Base-by-base conservation (phyloP, 2,329 filamentous ascomycete species). In the Beauveria scarabaeidicola region DNA sequence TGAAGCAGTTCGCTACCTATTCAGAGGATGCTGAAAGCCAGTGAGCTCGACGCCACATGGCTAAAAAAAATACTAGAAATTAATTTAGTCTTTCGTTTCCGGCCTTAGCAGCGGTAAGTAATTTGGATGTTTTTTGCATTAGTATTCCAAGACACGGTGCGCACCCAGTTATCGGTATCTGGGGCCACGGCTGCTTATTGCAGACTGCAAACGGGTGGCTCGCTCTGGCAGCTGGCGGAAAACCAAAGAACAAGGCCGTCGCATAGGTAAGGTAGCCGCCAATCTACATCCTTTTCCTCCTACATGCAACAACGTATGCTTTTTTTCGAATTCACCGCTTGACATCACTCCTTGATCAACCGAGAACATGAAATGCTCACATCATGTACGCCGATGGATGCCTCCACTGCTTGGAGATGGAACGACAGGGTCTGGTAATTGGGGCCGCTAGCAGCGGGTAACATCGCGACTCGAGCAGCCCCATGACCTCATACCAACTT, bases 401-500 rank as follows among this genome's bases (percentile, higher is more conserved):
- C 32, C 32, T 41, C 44, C 32, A n/a, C 29, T 9, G 27, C 11
- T 7, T 48, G 15, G 3, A 29, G 29, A 58, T 43, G 47, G n/a
- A 17, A 29, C 29, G n/a, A 13, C 8, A 6, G 25, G 25, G 36
- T 32, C 46, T 25, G 9, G 46, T 38, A 36, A 52, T 57, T 50
- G 47, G 47, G 13, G 55, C 55, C 55, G 25, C 55, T 58, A 58
- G 55, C 46, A 58, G 46, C 55, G 55, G 55, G 55, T 58, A 58
- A 27, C 25, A 23, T 23, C 46, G 36, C 43, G 44, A 58, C 51
- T 44, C n/a, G n/a, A n/a, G 36, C 44, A 44, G 47, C 46, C 46
- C 47, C 17, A 58, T 58, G 55, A 52, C 55, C 55, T 58, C 55
- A 52, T 51, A 21, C 25, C 46, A 23, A 17, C 19, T 52, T 32